phyloP scores from a whole-genome alignment of 495 filamentous ascomycete genomes.

The Tuber brumale region DNA sequence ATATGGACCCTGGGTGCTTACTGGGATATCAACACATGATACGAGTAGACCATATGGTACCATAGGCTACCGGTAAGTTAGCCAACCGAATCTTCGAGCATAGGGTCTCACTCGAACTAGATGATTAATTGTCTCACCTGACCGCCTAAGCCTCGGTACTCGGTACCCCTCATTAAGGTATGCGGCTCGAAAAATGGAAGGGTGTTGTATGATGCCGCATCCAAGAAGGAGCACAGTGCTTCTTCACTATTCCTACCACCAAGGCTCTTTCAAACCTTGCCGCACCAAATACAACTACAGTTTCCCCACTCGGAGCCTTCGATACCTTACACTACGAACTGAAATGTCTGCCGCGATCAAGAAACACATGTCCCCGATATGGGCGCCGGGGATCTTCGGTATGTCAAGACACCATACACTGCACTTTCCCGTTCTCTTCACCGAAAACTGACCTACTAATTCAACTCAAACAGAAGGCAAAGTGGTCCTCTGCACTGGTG shows the following conservation, averaged over 20 bases:
- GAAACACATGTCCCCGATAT: constrained; percentile 28
- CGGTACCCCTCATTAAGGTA: not conserved
- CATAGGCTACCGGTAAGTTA: too few species aligned
- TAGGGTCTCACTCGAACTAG: not conserved
- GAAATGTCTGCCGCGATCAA: constrained; percentile 3
- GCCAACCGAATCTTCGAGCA: not conserved
- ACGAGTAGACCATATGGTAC: too few species aligned
- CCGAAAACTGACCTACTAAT: not conserved
- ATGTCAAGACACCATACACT: constrained; percentile 7
- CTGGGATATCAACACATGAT: too few species aligned
- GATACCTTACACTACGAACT: not conserved
- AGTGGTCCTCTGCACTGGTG: constrained; percentile 92
- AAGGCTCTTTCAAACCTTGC: not conserved
- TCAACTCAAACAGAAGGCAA: constrained; percentile 57
- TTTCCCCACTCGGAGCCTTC: not conserved
- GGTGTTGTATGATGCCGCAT: not conserved
- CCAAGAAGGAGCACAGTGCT: not conserved
- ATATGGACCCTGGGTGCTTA: not conserved
- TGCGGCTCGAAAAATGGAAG: not conserved
- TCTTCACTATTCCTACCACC: not conserved
- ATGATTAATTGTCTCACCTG: not conserved
- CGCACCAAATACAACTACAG: not conserved
- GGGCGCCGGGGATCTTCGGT: constrained; percentile 38
- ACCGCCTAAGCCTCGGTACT: not conserved
- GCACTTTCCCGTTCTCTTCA: constrained; percentile 28